Base-by-base conservation (phyloP, 140 eudicot genomes). In the Oenanthe javanica region DNA sequence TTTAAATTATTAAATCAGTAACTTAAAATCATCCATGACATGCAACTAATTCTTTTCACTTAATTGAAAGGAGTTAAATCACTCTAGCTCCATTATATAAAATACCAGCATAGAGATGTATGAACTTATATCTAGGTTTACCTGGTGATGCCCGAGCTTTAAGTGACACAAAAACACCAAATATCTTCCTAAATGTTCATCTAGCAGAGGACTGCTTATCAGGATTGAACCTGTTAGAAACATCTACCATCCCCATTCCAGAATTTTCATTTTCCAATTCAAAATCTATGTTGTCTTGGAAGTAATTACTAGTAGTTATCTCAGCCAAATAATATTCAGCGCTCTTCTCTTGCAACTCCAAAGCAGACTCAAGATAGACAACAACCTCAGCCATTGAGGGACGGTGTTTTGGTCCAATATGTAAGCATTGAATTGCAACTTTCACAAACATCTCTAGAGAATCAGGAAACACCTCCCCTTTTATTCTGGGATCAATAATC, bases 331-430 rank as follows among this genome's bases (percentile, higher is more conserved):
- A 42, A 72, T 15, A 72, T 14, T 72, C 19, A 43, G 27, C 19
- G 23, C 72, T 64, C 42, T 72, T 21, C 25, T 76, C 66, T 49
- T 76, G 79, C 46, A 76, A 49, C 55, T 23, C 45, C 63, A 76
- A 50, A 9, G 66, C 79, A 31, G 23, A 27, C 64, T 76, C 79
- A 76, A 76, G 79, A 36, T 0, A 9, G 43, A 50, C 79, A 43
- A 76, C 40, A 48, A 49, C 42, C 64, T 76, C 79, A 27, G 79
- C 79, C 66, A 76, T 76, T 5, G 79, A 50, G 9, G 79, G 79
- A 25, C 79, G 79, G 11, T 25, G 27, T 76, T 76, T 50, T 16
- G 79, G 61, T 25, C 14, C 23, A 25, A 0, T 4, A n/a, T 76
- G 79, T 16, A 76, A n/a, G 43, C 79, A 76, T 50, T 27, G 79